Conservation (phyloP, 768 basidiomycete genomes). For the Mycena rebaudengoi region DNA sequence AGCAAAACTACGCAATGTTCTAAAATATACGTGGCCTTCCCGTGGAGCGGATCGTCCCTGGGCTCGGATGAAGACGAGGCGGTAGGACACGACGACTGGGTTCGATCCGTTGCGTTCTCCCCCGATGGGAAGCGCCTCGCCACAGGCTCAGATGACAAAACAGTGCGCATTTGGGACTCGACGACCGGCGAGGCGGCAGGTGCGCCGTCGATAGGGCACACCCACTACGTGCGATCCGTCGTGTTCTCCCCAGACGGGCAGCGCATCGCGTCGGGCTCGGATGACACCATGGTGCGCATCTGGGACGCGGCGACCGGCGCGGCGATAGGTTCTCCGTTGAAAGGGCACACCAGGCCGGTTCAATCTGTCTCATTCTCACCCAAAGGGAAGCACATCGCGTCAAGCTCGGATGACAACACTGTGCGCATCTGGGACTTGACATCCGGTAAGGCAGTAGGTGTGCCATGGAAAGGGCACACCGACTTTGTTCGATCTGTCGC, state of each 20-base stretch:
- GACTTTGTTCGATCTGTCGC: conserved; percentile 6
- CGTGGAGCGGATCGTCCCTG: too few relatives aligned
- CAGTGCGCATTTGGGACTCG: conserved; percentile 16
- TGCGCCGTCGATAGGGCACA: conserved; percentile 3
- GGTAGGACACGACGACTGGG: conserved; percentile 2
- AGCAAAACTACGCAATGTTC: too few relatives aligned
- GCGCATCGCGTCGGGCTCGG: conserved; percentile 9
- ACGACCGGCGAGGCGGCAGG: neutral
- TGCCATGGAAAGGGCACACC: conserved; percentile 15
- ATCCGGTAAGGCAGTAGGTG: too few relatives aligned
- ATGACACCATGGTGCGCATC: conserved; percentile 7
- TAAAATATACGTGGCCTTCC: too few relatives aligned
- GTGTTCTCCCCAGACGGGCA: conserved; percentile 23
- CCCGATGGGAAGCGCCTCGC: conserved; percentile 15
- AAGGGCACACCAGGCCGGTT: neutral
- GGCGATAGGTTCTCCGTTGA: neutral
- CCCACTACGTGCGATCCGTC: neutral
- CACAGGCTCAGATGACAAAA: conserved; percentile 9
- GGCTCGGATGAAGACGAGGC: too few relatives aligned
- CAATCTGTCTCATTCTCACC: conserved; percentile 33
- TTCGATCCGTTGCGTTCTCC: conserved; percentile 7
- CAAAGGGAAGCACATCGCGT: neutral
- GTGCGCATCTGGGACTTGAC: neutral
- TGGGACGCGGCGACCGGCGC: conserved; percentile 26
- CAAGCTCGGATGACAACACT: neutral